Evolutionary conservation across 225 moss, liverwort and hornwort genomes (phyloP).

Genomic region (Pseudisothecium myosuroides): DNA sequence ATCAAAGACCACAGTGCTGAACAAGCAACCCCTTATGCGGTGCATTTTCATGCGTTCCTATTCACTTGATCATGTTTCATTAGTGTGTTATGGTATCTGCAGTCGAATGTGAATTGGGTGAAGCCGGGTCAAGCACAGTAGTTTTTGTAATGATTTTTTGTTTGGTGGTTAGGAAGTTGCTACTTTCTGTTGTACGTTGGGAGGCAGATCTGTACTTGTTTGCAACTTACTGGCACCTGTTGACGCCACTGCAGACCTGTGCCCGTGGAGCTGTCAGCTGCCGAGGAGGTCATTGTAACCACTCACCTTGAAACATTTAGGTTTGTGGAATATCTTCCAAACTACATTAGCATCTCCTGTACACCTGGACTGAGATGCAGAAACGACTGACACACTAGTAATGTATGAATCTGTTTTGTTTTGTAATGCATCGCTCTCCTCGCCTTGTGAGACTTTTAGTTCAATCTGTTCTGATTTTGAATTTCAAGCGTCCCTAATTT

Average conservation of each 20-base stretch:
- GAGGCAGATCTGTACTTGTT: not conserved
- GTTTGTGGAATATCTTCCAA: slow-evolving; percentile 17
- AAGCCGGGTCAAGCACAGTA: not conserved
- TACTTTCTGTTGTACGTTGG: not conserved
- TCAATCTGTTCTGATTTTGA: not conserved
- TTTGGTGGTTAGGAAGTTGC: not conserved
- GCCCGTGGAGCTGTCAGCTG: slow-evolving; percentile 75
- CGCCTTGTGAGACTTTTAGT: not conserved
- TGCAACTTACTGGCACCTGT: not conserved
- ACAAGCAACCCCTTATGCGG: slow-evolving; percentile 94
- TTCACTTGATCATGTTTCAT: not conserved
- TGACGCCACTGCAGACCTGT: slow-evolving; percentile 45
- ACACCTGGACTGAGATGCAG: not conserved
- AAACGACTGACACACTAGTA: not conserved
- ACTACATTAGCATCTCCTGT: not conserved
- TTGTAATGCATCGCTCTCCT: not conserved
- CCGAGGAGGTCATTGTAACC: slow-evolving; percentile 79
- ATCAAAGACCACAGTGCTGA: slow-evolving; percentile 74
- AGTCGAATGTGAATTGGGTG: not conserved
- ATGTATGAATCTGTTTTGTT: not conserved
- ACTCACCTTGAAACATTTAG: slow-evolving; percentile 85
- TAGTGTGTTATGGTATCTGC: not conserved
- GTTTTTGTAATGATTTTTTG: not conserved
- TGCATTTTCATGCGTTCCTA: not conserved
- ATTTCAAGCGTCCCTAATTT: not conserved